phyloP scores from a whole-genome alignment of 495 filamentous ascomycete genomes.

The Penicillium arizonense region DNA sequence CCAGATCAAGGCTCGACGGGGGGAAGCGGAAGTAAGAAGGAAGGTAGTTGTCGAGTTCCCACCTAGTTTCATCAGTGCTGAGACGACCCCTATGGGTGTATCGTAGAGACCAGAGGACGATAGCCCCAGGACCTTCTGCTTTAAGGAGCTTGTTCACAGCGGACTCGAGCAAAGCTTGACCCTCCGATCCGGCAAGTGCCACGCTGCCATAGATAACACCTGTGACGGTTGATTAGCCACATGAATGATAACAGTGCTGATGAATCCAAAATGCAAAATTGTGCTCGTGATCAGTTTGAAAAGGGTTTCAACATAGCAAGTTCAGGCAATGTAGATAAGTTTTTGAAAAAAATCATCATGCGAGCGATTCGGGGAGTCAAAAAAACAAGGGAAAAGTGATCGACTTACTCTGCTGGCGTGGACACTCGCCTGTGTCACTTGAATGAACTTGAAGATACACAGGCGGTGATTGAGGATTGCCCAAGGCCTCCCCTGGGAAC shows the following conservation, averaged over 20 bases:
- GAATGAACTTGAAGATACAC: constrained; percentile 77
- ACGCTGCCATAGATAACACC: constrained; percentile 70
- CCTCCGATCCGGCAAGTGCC: constrained; percentile 31
- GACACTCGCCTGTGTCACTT: constrained; percentile 87
- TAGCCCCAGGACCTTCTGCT: constrained; percentile 29
- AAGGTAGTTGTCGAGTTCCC: constrained; percentile 12
- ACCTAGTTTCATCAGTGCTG: constrained; percentile 11
- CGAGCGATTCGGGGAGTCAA: constrained; percentile 33
- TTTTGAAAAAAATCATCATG: constrained; percentile 73
- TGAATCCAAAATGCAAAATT: constrained; percentile 8
- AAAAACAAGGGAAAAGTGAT: constrained; percentile 13
- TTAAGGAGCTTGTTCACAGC: constrained; percentile 57
- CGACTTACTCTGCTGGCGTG: constrained; percentile 79
- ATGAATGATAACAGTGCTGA: constrained; percentile 10
- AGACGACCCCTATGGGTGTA: constrained; percentile 53
- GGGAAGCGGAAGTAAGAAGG: constrained; percentile 45
- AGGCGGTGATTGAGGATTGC: constrained; percentile 43
- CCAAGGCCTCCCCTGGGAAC: constrained; percentile 57
- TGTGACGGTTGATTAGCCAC: constrained; percentile 50
- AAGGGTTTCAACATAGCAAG: constrained; percentile 69
- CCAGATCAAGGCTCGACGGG: constrained; percentile 56
- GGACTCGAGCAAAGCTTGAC: constrained; percentile 43
- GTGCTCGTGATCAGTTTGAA: constrained; percentile 65
- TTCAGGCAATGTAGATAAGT: constrained; percentile 99
- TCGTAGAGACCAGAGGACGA: constrained; percentile 58